These are phyloP conservation scores for Puccinia hordei DNA, from an alignment of 1,284 basidiomycete genomes.

Conservation along the genomic window DNA sequence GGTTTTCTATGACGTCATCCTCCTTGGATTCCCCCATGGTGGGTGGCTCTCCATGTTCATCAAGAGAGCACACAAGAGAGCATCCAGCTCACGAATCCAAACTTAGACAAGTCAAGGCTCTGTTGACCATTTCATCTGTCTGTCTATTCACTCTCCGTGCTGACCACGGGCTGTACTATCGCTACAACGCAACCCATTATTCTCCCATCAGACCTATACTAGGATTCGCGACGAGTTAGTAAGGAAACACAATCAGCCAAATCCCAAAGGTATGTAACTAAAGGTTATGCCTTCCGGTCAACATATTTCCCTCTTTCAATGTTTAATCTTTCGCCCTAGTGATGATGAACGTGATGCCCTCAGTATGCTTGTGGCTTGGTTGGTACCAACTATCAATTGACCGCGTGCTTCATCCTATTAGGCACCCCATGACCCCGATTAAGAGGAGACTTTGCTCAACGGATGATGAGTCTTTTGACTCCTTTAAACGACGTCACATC, in stretches of 20 bases:
- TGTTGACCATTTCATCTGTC: neutral
- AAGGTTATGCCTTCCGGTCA: neutral
- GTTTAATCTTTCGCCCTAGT: neutral
- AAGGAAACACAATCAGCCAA: neutral
- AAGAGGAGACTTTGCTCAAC: slow-evolving; percentile 17
- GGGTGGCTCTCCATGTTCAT: no score
- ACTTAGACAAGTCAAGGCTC: no score
- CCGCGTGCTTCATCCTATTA: no score
- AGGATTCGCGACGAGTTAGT: neutral
- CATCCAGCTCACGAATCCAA: neutral
- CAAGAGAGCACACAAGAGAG: neutral
- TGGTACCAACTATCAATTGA: no score
- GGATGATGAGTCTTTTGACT: slow-evolving; percentile 27
- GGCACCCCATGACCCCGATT: neutral
- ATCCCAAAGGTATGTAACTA: neutral
- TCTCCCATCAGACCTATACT: neutral
- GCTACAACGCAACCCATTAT: neutral
- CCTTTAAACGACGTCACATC: slow-evolving; percentile 23
- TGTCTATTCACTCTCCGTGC: neutral
- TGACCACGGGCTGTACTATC: neutral
- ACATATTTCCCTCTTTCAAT: neutral
- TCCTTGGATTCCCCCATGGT: neutral
- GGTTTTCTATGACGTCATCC: neutral
- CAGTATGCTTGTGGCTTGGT: neutral
- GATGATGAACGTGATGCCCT: neutral